phyloP scores from a whole-genome alignment of 139 green algal species.

The Dunaliella primolecta region DNA sequence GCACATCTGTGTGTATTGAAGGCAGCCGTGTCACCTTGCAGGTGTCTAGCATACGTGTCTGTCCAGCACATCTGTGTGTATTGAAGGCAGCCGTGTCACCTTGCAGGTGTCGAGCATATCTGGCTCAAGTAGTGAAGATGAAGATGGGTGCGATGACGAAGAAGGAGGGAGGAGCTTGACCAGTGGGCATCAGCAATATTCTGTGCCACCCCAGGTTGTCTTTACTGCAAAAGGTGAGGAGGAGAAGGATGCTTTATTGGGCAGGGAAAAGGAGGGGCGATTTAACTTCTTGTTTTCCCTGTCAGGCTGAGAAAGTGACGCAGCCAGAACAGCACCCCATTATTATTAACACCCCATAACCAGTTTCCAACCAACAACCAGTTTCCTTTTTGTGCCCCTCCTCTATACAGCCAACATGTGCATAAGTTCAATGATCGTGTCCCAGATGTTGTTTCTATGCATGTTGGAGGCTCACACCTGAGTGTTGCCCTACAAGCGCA shows the following conservation, averaged over 20 bases:
- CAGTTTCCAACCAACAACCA: too few species aligned
- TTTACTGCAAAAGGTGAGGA: slow-evolving; percentile 4
- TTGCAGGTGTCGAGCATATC: slow-evolving; percentile 72
- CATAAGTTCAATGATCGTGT: not conserved
- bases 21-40: slow-evolving; percentile 17
- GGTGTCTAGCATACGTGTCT: too few species aligned
- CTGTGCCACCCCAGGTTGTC: slow-evolving; percentile 5
- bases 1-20: not conserved
- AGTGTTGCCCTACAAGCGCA: not conserved
- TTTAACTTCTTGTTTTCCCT: not conserved
- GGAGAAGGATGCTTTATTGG: not conserved
- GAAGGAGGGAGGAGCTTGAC: not conserved
- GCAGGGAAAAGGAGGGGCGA: not conserved
- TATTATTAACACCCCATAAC: not conserved
- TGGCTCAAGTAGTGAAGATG: slow-evolving; percentile 40
- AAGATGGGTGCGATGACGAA: slow-evolving; percentile 23
- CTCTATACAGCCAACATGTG: not conserved
- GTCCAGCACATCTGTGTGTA: slow-evolving; percentile 4
- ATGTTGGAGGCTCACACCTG: not conserved
- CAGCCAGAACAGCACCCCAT: not conserved
- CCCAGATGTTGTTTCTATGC: too few species aligned
- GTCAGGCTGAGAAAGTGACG: too few species aligned
- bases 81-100: not conserved
- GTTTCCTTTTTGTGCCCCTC: not conserved
- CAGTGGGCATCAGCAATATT: not conserved